These are phyloP conservation scores for Huntiella bhutanensis DNA, from an alignment of 2,329 filamentous ascomycete genomes.

Conservation along the genomic window DNA sequence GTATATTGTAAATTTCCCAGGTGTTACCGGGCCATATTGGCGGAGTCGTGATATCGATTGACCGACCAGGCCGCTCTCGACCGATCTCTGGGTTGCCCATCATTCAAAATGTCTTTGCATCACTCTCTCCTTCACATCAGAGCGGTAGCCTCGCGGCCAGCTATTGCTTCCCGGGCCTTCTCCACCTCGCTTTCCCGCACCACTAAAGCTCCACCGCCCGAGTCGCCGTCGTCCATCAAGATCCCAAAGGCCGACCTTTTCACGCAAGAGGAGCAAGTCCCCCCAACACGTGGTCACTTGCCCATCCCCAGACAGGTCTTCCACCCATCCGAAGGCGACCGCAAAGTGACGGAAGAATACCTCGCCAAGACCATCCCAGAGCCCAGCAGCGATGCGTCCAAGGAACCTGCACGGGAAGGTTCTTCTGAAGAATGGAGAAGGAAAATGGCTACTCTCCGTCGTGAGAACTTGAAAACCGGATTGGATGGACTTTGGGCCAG, in stretches of 20 bases:
- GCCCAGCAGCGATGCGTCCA: constrained; percentile 25
- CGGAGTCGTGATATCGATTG: neutral
- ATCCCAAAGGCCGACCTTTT: constrained; percentile 62
- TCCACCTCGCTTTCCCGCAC: neutral
- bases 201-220: constrained; percentile 40
- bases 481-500: constrained; percentile 50
- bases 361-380: constrained; percentile 37
- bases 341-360: constrained; percentile 45
- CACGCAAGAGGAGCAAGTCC: constrained; percentile 25
- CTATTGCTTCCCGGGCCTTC: neutral
- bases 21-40: neutral
- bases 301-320: constrained; percentile 74
- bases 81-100: neutral
- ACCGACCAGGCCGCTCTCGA: neutral
- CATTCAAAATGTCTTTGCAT: constrained; percentile 2
- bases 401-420: constrained; percentile 19
- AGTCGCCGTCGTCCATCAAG: constrained; percentile 75
- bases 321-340: constrained; percentile 30
- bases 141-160: neutral
- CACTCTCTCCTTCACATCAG: neutral
- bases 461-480: constrained; percentile 53
- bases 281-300: constrained; percentile 53
- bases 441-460: constrained; percentile 51
- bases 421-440: constrained; percentile 42
- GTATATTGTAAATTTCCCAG: neutral